Evolutionary conservation across 352 stramenopile species (phyloP).

Genomic region (Phytophthora pluvialis): DNA sequence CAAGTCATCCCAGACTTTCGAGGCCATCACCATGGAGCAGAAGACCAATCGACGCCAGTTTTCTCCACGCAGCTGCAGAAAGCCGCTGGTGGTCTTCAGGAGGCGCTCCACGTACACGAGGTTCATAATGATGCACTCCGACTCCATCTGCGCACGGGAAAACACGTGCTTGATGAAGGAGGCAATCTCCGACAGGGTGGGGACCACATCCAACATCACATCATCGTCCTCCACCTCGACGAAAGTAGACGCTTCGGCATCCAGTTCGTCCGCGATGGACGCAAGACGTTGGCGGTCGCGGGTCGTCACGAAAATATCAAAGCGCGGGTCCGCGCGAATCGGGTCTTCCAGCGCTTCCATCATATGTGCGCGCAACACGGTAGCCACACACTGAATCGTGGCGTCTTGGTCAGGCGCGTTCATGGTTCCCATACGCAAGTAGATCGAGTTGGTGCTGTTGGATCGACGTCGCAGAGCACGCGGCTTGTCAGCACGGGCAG

Average conservation of each 20-base stretch:
- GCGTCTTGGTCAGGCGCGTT: conserved; percentile 95
- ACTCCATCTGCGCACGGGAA: conserved; percentile 90
- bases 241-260: conserved; percentile 33
- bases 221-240: conserved; percentile 38
- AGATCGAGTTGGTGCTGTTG: conserved; percentile 96
- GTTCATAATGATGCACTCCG: conserved; percentile 98
- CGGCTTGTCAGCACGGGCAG: conserved; percentile 37
- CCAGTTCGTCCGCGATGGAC: conserved; percentile 36
- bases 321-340: conserved; percentile 56
- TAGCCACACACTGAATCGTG: conserved; percentile 96
- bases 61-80: conserved; percentile 71
- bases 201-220: conserved; percentile 60
- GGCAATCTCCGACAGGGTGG: conserved; percentile 90
- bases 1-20: conserved; percentile 98
- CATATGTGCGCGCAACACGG: conserved; percentile 96
- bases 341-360: conserved; percentile 80
- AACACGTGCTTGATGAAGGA: conserved; percentile 96
- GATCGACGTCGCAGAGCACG: conserved; percentile 83
- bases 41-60: conserved; percentile 97
- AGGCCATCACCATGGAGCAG: conserved; percentile 96
- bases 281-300: conserved; percentile 46
- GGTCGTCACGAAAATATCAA: conserved; percentile 75
- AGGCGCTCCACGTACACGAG: conserved; percentile 98
- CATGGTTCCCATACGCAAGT: conserved; percentile 93
- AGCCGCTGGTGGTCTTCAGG: conserved; percentile 89